phyloP scores from a whole-genome alignment of 371 early-diverging fungal species.

The Mortierella sp. region DNA sequence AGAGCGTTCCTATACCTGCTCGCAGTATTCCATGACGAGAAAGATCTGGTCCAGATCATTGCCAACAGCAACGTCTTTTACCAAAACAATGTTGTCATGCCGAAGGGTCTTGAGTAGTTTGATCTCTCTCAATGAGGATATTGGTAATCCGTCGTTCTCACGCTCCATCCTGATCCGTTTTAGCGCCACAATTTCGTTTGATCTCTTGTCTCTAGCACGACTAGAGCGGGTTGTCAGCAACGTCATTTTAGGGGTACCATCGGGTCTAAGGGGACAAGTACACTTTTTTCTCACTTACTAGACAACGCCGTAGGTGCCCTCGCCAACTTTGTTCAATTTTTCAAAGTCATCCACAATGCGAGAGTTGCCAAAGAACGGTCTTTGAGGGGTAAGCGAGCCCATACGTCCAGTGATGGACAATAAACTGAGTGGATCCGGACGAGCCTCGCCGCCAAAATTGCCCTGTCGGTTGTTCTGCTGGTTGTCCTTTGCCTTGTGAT shows the following conservation, averaged over 20 bases:
- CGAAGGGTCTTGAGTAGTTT: slow-evolving; percentile 83
- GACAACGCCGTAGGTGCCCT: slow-evolving; percentile 92
- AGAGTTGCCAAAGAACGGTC: slow-evolving; percentile 65
- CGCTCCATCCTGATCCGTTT: slow-evolving; percentile 90
- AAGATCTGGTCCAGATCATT: slow-evolving; percentile 72
- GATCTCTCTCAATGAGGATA: slow-evolving; percentile 92
- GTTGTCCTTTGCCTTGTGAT: slow-evolving; percentile 8
- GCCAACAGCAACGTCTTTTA: slow-evolving; percentile 83
- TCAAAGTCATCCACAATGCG: slow-evolving; percentile 74
- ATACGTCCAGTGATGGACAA: slow-evolving; percentile 46
- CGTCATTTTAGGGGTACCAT: background rate
- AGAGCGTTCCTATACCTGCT: slow-evolving; percentile 59
- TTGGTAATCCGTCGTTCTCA: slow-evolving; percentile 83
- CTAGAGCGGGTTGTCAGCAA: slow-evolving; percentile 23
- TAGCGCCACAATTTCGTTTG: slow-evolving; percentile 81
- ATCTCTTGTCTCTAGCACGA: slow-evolving; percentile 71
- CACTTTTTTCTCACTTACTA: slow-evolving; percentile 72
- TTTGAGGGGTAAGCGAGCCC: slow-evolving; percentile 35
- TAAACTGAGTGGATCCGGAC: slow-evolving; percentile 39
- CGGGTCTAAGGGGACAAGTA: slow-evolving; percentile 3
- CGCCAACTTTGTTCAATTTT: slow-evolving; percentile 76
- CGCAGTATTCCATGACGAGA: slow-evolving; percentile 85
- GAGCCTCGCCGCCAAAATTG: slow-evolving; percentile 3
- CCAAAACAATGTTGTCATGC: slow-evolving; percentile 89
- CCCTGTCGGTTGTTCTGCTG: slow-evolving; percentile 13